These are phyloP conservation scores for Paxillus rubicundulus DNA, from an alignment of 768 basidiomycete genomes.

Conservation along the genomic window DNA sequence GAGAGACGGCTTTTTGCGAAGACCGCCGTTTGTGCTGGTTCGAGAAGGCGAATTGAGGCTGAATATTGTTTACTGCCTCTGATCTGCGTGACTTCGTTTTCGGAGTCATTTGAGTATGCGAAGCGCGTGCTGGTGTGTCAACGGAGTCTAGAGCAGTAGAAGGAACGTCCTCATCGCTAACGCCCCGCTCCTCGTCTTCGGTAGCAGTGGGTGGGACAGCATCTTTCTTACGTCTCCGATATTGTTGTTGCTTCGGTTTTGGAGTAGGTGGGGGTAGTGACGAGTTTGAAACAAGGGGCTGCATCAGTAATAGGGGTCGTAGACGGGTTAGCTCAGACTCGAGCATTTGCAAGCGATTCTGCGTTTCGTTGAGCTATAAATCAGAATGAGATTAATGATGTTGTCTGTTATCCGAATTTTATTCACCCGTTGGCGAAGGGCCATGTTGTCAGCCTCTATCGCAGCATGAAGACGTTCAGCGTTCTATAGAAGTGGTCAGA, in stretches of 20 bases:
- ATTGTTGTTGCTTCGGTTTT: conserved; percentile 18
- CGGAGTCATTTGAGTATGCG: conserved; percentile 20
- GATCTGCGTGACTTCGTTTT: conserved; percentile 20
- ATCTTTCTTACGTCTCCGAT: conserved; percentile 30
- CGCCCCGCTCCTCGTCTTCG: conserved; percentile 27
- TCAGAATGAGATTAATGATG: conserved; percentile 4
- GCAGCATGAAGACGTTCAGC: conserved; percentile 47
- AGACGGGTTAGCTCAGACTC: conserved; percentile 66
- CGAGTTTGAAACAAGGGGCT: conserved; percentile 39
- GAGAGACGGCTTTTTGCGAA: conserved; percentile 25
- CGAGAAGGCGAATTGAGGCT: conserved; percentile 7
- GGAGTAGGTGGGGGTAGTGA: conserved; percentile 20
- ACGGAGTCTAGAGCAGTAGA: conserved; percentile 7
- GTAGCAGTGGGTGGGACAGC: neutral
- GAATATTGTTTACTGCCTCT: conserved; percentile 11
- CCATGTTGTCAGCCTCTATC: conserved; percentile 60
- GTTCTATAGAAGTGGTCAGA: conserved; percentile 43
- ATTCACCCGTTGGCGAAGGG: conserved; percentile 58
- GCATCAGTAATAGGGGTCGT: conserved; percentile 67
- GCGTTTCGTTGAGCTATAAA: conserved; percentile 56
- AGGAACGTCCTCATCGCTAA: conserved; percentile 28
- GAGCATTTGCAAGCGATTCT: conserved; percentile 49
- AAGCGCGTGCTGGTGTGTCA: conserved; percentile 16
- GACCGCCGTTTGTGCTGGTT: conserved; percentile 23
- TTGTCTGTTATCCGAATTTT: neutral